Percentiles rank a stretch among this genome's conserved stretches.
Conservation (phyloP, 1,284 basidiomycete genomes). For the Phylloporus gajari region DNA sequence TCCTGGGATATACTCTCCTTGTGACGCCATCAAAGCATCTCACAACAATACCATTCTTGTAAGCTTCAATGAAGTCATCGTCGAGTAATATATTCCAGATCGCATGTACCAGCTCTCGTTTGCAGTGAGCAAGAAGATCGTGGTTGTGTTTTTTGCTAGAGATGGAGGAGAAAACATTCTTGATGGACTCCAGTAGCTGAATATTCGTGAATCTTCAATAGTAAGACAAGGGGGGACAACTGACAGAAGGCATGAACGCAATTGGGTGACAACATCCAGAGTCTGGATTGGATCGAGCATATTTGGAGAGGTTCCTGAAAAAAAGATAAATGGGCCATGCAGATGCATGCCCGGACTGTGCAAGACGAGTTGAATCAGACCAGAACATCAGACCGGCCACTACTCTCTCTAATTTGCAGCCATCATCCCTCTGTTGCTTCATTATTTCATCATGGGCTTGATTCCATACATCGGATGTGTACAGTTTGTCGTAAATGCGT, state of each 20-base stretch:
- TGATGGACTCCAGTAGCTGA: neutral
- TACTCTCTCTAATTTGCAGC: too few relatives aligned
- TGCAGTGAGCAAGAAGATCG: neutral
- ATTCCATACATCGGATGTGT: neutral
- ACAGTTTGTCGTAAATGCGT: neutral
- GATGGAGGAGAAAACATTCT: neutral
- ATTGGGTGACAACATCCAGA: conserved; percentile 13
- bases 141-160: neutral
- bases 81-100: too few relatives aligned
- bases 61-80: too few relatives aligned
- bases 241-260: conserved; percentile 5
- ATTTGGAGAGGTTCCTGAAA: conserved; percentile 2
- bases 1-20: too few relatives aligned
- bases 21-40: too few relatives aligned
- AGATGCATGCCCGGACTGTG: neutral
- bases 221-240: neutral
- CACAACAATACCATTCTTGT: too few relatives aligned
- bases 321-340: conserved; percentile 6
- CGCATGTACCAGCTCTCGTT: too few relatives aligned
- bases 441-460: neutral
- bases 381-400: neutral
- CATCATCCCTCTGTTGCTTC: too few relatives aligned
- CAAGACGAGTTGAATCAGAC: conserved; percentile 2
- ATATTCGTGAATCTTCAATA: too few relatives aligned
- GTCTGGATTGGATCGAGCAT: neutral